A percentile compares a stretch with the other conserved stretches of the same genome.
These are phyloP conservation scores for Penicillium taxi DNA, from an alignment of 495 filamentous ascomycete genomes.

Conservation along the genomic window DNA sequence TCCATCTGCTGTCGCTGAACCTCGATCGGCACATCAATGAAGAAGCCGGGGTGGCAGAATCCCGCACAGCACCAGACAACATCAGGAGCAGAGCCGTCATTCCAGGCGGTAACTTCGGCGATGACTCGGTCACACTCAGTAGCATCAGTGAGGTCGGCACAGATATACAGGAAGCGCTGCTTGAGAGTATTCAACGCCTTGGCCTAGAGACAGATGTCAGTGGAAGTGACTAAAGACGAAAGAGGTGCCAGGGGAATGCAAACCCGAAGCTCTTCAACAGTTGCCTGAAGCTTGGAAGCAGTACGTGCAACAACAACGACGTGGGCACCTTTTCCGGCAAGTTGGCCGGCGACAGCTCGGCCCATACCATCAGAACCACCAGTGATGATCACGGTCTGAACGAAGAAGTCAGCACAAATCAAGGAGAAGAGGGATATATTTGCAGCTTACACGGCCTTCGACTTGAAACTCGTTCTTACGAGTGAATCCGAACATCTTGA, in stretches of 20 bases:
- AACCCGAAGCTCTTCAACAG: constrained; percentile 59
- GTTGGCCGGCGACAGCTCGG: constrained; percentile 56
- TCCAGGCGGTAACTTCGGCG: constrained; percentile 74
- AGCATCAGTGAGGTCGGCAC: constrained; percentile 68
- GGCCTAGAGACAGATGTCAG: constrained; percentile 33
- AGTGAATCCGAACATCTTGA: constrained; percentile 59
- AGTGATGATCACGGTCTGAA: constrained; percentile 75
- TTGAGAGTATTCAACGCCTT: constrained; percentile 49
- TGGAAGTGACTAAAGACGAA: neutral
- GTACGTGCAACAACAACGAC: constrained; percentile 78
- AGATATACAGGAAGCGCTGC: constrained; percentile 78
- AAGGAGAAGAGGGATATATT: neutral
- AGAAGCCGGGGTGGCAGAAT: constrained; percentile 65
- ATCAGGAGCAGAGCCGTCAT: constrained; percentile 63
- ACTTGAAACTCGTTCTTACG: constrained; percentile 71
- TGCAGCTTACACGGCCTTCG: constrained; percentile 61
- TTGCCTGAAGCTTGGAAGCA: constrained; percentile 61
- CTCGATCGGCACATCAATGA: constrained; percentile 60
- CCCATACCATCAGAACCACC: constrained; percentile 94
- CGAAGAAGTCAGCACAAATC: constrained; percentile 9
- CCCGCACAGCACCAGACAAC: constrained; percentile 92
- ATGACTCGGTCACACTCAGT: constrained; percentile 61
- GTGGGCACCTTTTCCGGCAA: constrained; percentile 78
- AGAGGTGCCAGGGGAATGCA: constrained; percentile 1
- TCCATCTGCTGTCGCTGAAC: constrained; percentile 73